Conservation (phyloP, 192 early-diverging fungal genomes). For the Phycomyces blakesleeanus region DNA sequence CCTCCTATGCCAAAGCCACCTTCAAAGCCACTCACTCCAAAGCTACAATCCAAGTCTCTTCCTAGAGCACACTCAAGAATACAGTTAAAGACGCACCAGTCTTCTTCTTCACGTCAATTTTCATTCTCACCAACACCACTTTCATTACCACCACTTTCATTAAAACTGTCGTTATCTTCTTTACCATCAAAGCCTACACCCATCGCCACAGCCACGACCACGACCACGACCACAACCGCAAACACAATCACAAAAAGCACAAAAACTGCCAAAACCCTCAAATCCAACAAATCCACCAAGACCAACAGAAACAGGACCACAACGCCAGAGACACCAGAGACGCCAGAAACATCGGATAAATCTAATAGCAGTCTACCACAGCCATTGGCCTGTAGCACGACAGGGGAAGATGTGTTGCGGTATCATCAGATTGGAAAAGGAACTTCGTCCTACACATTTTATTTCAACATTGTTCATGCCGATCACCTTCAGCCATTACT, state of each 20-base stretch:
- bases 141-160: neutral
- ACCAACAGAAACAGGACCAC: neutral
- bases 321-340: neutral
- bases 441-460: slow-evolving; percentile 22
- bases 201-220: neutral
- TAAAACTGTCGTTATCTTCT: neutral
- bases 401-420: neutral
- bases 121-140: neutral
- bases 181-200: slow-evolving; percentile 1
- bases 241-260: neutral
- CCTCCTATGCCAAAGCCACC: neutral
- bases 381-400: neutral
- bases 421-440: slow-evolving; percentile 35
- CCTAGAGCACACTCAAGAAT: no score
- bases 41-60: no score
- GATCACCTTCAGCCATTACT: slow-evolving; percentile 22
- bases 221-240: neutral
- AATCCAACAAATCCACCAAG: neutral
- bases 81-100: no score
- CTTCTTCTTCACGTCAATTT: neutral
- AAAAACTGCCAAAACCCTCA: no score
- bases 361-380: neutral
- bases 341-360: neutral
- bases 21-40: neutral
- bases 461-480: slow-evolving; percentile 28